Evolutionary conservation across 768 basidiomycete species (phyloP), one percentile per base, ranked within the genome.

Genomic region (Collybiopsis confluens): DNA sequence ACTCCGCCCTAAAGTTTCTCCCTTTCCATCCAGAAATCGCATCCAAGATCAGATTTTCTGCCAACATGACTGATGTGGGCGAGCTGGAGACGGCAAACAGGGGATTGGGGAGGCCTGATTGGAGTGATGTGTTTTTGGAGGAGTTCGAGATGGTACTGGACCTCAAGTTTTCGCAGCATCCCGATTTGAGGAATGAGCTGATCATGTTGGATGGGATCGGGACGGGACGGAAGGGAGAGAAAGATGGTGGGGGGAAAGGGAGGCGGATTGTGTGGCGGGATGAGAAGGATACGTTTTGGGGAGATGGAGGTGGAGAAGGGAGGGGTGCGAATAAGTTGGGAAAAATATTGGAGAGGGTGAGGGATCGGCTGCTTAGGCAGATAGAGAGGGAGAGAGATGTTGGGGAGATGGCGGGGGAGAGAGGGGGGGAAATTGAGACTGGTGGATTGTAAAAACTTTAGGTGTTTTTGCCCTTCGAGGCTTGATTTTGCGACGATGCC

Each of bases 1-100:
- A 82, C 50, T 88, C 92, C 65, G 88, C 88, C 9, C 70, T 87
- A 62, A 87, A 87, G 64, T 92, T 82, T 65, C 61, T 81, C 45
- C 54, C 54, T 36, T 73, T 73, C 2, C 65, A 72, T 20, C 70
- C 72, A 2, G 80, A 79, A 0, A 59, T 86, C 15, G 82, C 82
- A 10, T 82, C 88, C 52, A 59, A 61, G 27, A 85, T 91, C 54
- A 74, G 86, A 18, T 38, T 16, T 2, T 70, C 68, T 52, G 49
- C 54, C 7, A 62, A 70, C 30, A 63, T 73, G 11, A 59, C 60
- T 13, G 68, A 72, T 0, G 70, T 80, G 3, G 74, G 73, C 59
- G 65, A 65, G 0, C 48, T 75, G 13, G 64, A 70, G 0, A 62
- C 64, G 2, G 57, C 58, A 30, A 65, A 71, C 9, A 65, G 65